phyloP scores from a whole-genome alignment of 768 basidiomycete species.

The Russula vinacea region DNA sequence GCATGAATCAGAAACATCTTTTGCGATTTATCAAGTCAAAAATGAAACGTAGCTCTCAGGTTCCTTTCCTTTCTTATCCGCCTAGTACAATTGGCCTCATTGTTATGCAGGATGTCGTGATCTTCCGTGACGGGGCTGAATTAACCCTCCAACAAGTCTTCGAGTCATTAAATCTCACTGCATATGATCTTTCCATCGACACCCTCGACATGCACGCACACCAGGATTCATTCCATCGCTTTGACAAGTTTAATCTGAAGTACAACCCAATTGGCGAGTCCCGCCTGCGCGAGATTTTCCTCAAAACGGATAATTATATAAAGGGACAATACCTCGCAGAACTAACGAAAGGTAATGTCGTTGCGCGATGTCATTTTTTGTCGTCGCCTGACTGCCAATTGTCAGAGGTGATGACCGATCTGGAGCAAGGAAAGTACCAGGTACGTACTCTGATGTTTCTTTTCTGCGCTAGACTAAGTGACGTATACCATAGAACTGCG shows the following conservation, averaged over 20 bases:
- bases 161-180: conserved; percentile 87
- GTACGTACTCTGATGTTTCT: conserved; percentile 39
- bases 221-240: conserved; percentile 96
- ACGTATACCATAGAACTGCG: conserved; percentile 64
- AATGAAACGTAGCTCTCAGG: conserved; percentile 85
- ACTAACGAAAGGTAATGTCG: conserved; percentile 71
- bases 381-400: not conserved
- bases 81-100: not conserved
- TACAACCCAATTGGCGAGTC: conserved; percentile 98
- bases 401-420: conserved; percentile 93
- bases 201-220: conserved; percentile 99
- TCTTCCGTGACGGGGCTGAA: conserved; percentile 87
- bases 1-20: conserved; percentile 99
- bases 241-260: conserved; percentile 97
- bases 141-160: conserved; percentile 94
- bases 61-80: conserved; percentile 36
- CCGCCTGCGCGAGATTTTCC: conserved; percentile 90
- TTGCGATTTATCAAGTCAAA: conserved; percentile 98
- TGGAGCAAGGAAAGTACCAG: conserved; percentile 98
- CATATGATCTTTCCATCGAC: conserved; percentile 97
- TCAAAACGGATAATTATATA: conserved; percentile 96
- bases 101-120: conserved; percentile 77
- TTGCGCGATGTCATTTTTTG: not conserved
- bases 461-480: not conserved
- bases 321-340: conserved; percentile 93